Conservation (phyloP, 768 basidiomycete species). For the Agrocybe pediades region DNA sequence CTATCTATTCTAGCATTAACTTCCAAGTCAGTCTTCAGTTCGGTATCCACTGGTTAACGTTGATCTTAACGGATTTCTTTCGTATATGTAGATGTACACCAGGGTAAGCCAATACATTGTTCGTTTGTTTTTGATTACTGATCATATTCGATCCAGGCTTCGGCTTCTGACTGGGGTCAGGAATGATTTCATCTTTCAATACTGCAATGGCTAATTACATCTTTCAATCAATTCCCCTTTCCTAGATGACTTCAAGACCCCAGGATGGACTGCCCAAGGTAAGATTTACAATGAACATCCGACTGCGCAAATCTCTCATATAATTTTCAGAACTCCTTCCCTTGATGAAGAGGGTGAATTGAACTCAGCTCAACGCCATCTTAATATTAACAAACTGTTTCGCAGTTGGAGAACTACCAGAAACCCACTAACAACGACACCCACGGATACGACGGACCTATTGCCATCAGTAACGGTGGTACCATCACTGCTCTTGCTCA, state of each 20-base stretch:
- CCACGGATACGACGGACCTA: slow-evolving; percentile 75
- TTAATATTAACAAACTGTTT: background rate
- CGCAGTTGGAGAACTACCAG: slow-evolving; percentile 73
- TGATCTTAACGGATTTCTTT: slow-evolving; percentile 2
- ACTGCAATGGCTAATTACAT: slow-evolving; percentile 4
- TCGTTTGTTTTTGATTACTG: background rate
- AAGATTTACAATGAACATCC: background rate
- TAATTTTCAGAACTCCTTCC: slow-evolving; percentile 57
- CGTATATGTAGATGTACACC: slow-evolving; percentile 58
- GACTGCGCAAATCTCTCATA: slow-evolving; percentile 5
- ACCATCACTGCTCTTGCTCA: slow-evolving; percentile 64
- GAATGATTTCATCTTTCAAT: background rate
- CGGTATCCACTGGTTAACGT: background rate
- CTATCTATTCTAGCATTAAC: slow-evolving; percentile 52
- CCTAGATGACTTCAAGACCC: slow-evolving; percentile 72
- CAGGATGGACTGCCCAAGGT: slow-evolving; percentile 70
- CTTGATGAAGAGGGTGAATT: slow-evolving; percentile 64
- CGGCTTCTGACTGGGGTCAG: slow-evolving; percentile 71
- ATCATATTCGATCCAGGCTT: slow-evolving; percentile 43
- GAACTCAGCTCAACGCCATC: background rate
- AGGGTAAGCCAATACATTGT: too few relatives aligned
- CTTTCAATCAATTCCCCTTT: slow-evolving; percentile 14
- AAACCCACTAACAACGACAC: slow-evolving; percentile 67
- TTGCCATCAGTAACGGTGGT: slow-evolving; percentile 73
- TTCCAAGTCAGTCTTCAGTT: slow-evolving; percentile 47